Evolutionary conservation across 202 grass and related monocot genomes (phyloP), one percentile per base, ranked within the genome.

Genomic region (Bolboschoenoplectus hybrid): DNA sequence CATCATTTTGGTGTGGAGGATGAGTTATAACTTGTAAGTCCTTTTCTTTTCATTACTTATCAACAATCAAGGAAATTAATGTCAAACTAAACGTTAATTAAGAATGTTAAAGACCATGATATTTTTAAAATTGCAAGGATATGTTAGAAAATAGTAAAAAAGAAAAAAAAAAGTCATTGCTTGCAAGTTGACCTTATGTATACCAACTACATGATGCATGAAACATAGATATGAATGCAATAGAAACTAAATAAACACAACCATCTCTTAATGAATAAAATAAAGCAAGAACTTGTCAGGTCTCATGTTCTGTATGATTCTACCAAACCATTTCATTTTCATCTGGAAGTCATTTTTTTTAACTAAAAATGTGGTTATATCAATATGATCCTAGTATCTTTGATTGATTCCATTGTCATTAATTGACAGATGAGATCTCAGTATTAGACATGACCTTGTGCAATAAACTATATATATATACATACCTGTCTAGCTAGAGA

Each of bases 211-310:
- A 78, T 78, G 10, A 56, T 56, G 26, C 26, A 26, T 26, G 26
- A 74, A 74, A 78, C 51, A 78, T 36, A 39, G 50, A 56, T 78
- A 56, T 78, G 12, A 57, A 78, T 78, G n/a, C 51, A 78, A 9
- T 78, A 55, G 56, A 77, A 55, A 56, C 10, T n/a, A 56, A 77
- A 56, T 56, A 13, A 57, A 78, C 26, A 56, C 74, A 78, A 16
- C 41, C 43, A 40, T 9, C 7, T 20, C 4, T 49, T 45, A 1
- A 61, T n/a, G 0, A 72, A 26, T 72, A 72, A 77, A 76, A 53
- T 53, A 44, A 57, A 57, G 4, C 47, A 40, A 78, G 20, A n/a
- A 36, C 26, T 53, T 76, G 12, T 14, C 46, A 6, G 47, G 9
- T 76, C 19, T 53, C 72, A 76, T 76, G 72, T 53, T 52, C 47